Evolutionary conservation across 352 stramenopile species (phyloP), one percentile per base, ranked within the genome.

Genomic region (Thalassiosira livingstoniorum): DNA sequence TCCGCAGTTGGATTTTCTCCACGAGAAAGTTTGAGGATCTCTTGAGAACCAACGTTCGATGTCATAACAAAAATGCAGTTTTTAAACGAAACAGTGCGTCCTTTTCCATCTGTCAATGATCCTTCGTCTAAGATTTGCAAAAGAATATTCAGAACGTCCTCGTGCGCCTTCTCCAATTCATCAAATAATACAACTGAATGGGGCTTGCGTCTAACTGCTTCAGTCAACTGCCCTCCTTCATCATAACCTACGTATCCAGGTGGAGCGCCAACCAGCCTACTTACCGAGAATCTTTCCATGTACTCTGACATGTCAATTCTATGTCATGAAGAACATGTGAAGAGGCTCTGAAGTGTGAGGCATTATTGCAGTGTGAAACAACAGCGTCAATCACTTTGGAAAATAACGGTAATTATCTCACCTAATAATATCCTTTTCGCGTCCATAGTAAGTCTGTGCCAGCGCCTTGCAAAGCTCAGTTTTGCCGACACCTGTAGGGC

Each of bases 271-370:
- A 98, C 95, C 32, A 99, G 88, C 68, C 96, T 92, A 69, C 94
- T 97, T 21, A 98, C 95, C 47, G 92, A 96, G 75, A 97, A 97
- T 79, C 98, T 97, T 87, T 98, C 96, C 96, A 98, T 98, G 85
- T 98, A 99, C 90, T 98, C 96, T 27, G 94, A 97, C 95, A 98
- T 98, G 81, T 99, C 97, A 64, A 99, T 98, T 35, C 96, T 94
- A 69, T 47, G 15, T 7, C 7, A 15, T 7, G 7, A 7, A 15
- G 7, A 96, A 96, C 45, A 98, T 90, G 1, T 93, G 15, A 47
- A 47, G 39, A 47, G 7, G 39, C 7, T 7, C 15, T 18, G 15
- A 47, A 7, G 39, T 18, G 7, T 7, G 39, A 47, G 39, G 39
- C 7, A 47, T 47, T n/a, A n/a, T n/a, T n/a, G n/a, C n/a, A n/a